phyloP scores from a whole-genome alignment of 2,329 filamentous ascomycete genomes.

The Phaeoacremonium minimum region DNA sequence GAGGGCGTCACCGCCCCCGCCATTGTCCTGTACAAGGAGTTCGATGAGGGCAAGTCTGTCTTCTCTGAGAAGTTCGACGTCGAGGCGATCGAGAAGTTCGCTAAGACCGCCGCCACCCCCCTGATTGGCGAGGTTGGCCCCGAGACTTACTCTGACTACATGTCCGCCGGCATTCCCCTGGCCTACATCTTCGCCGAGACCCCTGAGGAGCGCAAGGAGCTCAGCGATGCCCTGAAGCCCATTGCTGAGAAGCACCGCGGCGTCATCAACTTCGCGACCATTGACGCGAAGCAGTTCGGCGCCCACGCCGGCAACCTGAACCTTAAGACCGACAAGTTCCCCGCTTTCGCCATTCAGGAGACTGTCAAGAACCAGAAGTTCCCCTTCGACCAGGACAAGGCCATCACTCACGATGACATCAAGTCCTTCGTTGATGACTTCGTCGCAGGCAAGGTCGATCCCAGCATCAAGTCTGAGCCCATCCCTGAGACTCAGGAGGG shows the following conservation, averaged over 20 bases:
- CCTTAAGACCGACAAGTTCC: constrained; percentile 92
- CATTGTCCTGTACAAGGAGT: constrained; percentile 93
- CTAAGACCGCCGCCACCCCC: constrained; percentile 80
- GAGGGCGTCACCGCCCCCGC: constrained; percentile 86
- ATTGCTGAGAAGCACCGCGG: constrained; percentile 90
- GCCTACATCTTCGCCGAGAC: constrained; percentile 98
- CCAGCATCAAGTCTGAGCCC: constrained; percentile 97
- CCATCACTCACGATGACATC: constrained; percentile 69
- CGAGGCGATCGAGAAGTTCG: constrained; percentile 76
- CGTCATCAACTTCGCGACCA: constrained; percentile 95
- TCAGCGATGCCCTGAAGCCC: constrained; percentile 74
- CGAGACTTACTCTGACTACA: constrained; percentile 94
- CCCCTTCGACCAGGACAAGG: constrained; percentile 81
- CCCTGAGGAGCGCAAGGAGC: constrained; percentile 77
- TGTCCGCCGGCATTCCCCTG: constrained; percentile 85
- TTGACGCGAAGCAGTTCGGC: constrained; percentile 90
- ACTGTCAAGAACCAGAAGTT: constrained; percentile 95
- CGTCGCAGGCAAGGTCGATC: constrained; percentile 79
- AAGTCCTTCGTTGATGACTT: constrained; percentile 83
- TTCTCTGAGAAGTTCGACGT: constrained; percentile 79
- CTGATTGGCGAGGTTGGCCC: constrained; percentile 94
- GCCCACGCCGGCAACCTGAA: constrained; percentile 96
- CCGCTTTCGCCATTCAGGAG: constrained; percentile 96
- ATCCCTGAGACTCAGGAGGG: constrained; percentile 92
- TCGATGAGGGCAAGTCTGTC: constrained; percentile 90